Percentiles rank a stretch among this genome's conserved stretches.
Evolutionary conservation across 805 yeast species (phyloP).

Genomic region (Kazachstania martiniae): DNA sequence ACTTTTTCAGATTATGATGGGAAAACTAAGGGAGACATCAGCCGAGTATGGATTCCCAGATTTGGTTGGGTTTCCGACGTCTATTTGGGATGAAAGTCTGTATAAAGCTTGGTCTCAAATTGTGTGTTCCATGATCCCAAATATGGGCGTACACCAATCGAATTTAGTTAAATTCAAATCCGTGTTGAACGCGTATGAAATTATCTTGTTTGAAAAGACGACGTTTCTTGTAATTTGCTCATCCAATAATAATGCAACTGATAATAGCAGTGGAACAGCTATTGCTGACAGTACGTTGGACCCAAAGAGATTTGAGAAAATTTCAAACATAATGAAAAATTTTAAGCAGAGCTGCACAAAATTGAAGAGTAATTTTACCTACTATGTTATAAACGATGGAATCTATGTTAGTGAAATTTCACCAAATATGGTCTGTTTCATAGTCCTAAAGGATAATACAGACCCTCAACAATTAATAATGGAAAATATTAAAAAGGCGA

Average conservation of each 20-base stretch:
- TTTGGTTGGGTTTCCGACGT: conserved; percentile 81
- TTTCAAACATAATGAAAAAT: conserved; percentile 85
- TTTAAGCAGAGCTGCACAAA: conserved; percentile 88
- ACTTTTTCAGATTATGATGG: conserved; percentile 75
- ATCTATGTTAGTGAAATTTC: conserved; percentile 46
- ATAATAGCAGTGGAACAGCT: conserved; percentile 21
- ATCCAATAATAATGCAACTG: conserved; percentile 7
- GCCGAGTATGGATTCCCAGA: conserved; percentile 52
- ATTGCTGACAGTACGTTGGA: conserved; percentile 36
- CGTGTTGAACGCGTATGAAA: conserved; percentile 76
- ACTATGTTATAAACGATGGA: conserved; percentile 55
- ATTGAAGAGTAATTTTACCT: conserved; percentile 73
- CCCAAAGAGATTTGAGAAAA: conserved; percentile 89
- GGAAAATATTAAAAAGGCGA: conserved; percentile 48
- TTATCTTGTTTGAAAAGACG: conserved; percentile 83
- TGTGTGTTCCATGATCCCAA: conserved; percentile 90
- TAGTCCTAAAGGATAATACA: conserved; percentile 38
- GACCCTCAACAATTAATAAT: conserved; percentile 32
- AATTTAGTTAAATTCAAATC: conserved; percentile 63
- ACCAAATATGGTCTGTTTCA: conserved; percentile 51
- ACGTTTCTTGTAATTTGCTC: conserved; percentile 62
- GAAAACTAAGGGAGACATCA: conserved; percentile 64
- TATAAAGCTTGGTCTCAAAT: conserved; percentile 97
- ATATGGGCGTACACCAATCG: conserved; percentile 69
- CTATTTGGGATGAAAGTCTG: conserved; percentile 93